Evolutionary conservation across 495 filamentous ascomycete genomes (phyloP).

Genomic region (Daldinia childiae): DNA sequence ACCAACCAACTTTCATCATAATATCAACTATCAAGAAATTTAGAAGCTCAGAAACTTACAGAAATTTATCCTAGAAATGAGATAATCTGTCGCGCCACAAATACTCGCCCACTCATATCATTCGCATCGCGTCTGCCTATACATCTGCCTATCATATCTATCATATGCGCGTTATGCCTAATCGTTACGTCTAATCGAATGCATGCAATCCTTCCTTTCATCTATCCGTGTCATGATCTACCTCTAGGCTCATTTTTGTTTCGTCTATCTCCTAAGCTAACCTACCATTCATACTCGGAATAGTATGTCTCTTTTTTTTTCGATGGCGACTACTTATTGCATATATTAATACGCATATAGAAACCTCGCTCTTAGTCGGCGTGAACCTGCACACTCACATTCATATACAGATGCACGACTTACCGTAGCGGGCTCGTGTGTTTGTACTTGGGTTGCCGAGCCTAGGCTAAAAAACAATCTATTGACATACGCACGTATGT

Average conservation of each 20-base stretch:
- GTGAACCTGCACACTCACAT: not conserved
- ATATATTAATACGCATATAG: not conserved
- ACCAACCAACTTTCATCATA: constrained; percentile 14
- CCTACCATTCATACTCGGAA: not conserved
- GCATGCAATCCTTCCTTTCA: constrained; percentile 17
- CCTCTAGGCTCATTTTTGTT: not conserved
- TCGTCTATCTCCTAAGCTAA: not conserved
- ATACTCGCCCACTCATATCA: constrained; percentile 6
- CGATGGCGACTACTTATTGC: not conserved
- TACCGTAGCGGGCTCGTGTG: not conserved
- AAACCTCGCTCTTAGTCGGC: not conserved
- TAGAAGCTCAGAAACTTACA: not conserved
- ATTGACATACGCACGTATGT: constrained; percentile 2
- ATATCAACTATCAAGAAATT: not conserved
- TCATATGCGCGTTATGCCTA: constrained; percentile 9
- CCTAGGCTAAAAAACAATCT: constrained; percentile 8
- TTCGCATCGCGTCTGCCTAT: not conserved
- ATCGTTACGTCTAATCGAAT: constrained; percentile 5
- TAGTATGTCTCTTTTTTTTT: not conserved
- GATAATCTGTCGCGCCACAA: constrained; percentile 12
- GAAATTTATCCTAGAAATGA: not conserved
- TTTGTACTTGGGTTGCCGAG: not conserved
- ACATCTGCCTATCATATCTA: constrained; percentile 16
- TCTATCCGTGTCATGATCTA: constrained; percentile 9
- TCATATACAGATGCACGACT: not conserved